These are phyloP conservation scores for Rhodotorula sp. DNA, from an alignment of 1,284 basidiomycete species.

Conservation along the genomic window DNA sequence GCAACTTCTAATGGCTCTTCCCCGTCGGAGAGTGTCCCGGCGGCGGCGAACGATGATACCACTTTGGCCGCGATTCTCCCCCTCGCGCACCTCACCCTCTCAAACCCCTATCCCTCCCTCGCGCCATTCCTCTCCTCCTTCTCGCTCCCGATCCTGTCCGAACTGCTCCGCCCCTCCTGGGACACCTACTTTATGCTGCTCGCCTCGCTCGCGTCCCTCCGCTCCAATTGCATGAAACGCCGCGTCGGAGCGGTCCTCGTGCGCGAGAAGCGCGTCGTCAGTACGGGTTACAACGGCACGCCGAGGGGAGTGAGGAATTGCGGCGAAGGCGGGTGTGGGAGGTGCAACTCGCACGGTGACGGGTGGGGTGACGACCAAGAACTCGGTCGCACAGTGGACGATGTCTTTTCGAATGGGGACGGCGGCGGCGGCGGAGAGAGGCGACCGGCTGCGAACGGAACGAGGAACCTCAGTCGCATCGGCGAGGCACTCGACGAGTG, in stretches of 20 bases:
- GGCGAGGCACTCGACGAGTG: constrained; percentile 64
- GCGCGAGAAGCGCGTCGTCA: constrained; percentile 72
- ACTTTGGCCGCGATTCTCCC: constrained; percentile 36
- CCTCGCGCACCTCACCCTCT: constrained; percentile 62
- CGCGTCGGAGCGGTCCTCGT: constrained; percentile 53
- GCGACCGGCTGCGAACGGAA: background rate
- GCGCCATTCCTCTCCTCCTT: constrained; percentile 63
- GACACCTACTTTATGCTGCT: constrained; percentile 95
- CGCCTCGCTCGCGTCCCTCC: constrained; percentile 77
- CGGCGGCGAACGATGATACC: background rate
- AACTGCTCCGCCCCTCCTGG: constrained; percentile 81
- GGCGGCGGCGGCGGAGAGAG: constrained; percentile 55
- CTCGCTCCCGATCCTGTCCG: constrained; percentile 66
- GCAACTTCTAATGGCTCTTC: constrained; percentile 47
- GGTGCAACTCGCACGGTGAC: constrained; percentile 61
- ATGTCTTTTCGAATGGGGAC: constrained; percentile 53
- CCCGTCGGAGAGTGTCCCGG: no score
- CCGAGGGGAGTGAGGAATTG: constrained; percentile 84
- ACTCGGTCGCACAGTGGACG: constrained; percentile 23
- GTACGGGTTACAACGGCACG: constrained; percentile 99
- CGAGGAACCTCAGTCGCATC: constrained; percentile 23
- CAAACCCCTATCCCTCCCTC: constrained; percentile 66
- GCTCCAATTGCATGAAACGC: constrained; percentile 86
- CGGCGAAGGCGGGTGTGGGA: constrained; percentile 76
- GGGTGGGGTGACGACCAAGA: constrained; percentile 25